Base-by-base conservation (phyloP, 2,329 filamentous ascomycete genomes). In the Calonectria honghensis region DNA sequence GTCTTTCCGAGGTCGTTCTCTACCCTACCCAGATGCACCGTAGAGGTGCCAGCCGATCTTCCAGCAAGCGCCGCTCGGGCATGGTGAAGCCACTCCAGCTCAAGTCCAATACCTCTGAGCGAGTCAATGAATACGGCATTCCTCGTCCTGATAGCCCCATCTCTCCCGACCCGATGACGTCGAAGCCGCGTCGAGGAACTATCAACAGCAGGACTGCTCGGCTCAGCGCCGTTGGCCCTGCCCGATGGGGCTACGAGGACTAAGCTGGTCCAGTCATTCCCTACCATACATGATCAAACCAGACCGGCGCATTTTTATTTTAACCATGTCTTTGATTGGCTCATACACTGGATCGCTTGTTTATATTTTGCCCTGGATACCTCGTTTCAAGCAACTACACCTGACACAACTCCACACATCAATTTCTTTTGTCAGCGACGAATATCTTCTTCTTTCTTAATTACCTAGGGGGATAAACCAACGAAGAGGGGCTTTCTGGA, bases 101-200 rank as follows among this genome's bases (percentile, higher is more conserved):
- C 20, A 54, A 35, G 32, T 72, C 70, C 45, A 29, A 63, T 24
- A 39, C 11, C 14, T 68, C 68, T n/a, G 69, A 79, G 29, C 72
- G 37, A 37, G 27, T 41, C 24, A 61, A 68, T n/a, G 82, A 79
- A 24, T 74, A 78, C 11, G 79, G 80, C n/a, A 67, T 87, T 7
- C 85, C 86, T 7, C 82, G 86, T 29, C 86, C 87, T 3, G 87
- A 89, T 66, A 86, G 85, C 72, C 85, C 84, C 37, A 83, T 86
- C 66, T 86, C 85, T 0, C 83, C 85, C 2, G 81, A 81, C 18
- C 73, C 79, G 0, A 82, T 86, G 50, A 81, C 83, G 2, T 66
- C 78, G 13, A 75, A 77, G 7, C 79, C 79, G 20, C 75, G 72
- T 35, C 78, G 80, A 57, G 75, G 76, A 13, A 80, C 82, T 29